Conservation (phyloP, 495 filamentous ascomycete species). For the Parmelia sp. region DNA sequence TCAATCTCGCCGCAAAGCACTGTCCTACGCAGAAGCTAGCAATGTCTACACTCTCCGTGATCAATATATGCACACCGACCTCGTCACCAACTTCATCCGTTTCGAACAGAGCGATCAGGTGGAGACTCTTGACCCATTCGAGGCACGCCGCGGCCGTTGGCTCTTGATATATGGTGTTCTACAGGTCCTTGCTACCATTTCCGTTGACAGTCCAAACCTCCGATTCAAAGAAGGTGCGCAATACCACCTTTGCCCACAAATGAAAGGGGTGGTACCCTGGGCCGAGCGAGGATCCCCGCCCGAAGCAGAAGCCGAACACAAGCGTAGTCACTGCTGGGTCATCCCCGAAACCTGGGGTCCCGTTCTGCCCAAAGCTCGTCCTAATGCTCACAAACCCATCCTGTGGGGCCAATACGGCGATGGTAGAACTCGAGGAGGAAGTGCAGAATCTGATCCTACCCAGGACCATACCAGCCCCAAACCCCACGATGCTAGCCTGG, state of each 20-base stretch:
- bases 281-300: conserved; percentile 27
- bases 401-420: conserved; percentile 30
- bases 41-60: conserved; percentile 55
- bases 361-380: conserved; percentile 25
- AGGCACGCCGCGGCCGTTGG: conserved; percentile 63
- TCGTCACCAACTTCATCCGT: conserved; percentile 57
- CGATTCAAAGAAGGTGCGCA: conserved; percentile 53
- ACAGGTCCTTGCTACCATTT: conserved; percentile 61
- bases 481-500: conserved; percentile 15
- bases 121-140: conserved; percentile 45
- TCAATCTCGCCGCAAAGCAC: conserved; percentile 42
- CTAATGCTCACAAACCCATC: conserved; percentile 28
- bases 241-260: conserved; percentile 57
- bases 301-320: conserved; percentile 50
- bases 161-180: conserved; percentile 65
- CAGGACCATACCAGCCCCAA: conserved; percentile 14
- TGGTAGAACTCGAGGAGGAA: conserved; percentile 22
- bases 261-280: conserved; percentile 59
- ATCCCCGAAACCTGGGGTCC: conserved; percentile 43
- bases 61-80: conserved; percentile 42
- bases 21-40: conserved; percentile 60
- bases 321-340: conserved; percentile 56
- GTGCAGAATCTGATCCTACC: conserved; percentile 16
- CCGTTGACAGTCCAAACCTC: conserved; percentile 58
- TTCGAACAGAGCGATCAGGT: conserved; percentile 56